Evolutionary conservation across 345 rosid genomes (phyloP).

Genomic region (Boechera divaricarpa): DNA sequence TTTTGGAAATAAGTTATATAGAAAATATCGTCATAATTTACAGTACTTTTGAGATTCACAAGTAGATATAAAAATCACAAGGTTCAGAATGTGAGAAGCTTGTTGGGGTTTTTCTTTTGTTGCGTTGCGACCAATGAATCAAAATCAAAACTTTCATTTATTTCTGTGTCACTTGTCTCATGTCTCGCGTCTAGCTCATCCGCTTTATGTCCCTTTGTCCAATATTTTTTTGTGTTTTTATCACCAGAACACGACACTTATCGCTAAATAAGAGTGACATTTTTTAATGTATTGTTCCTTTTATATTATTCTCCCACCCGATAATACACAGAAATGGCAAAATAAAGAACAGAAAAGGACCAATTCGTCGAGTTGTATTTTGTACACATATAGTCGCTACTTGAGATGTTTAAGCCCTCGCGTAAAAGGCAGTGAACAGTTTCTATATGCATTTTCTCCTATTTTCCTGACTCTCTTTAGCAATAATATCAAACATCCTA

Average conservation of each 20-base stretch:
- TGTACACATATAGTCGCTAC: constrained; percentile 9
- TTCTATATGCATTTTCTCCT: neutral
- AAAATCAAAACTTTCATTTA: constrained; percentile 17
- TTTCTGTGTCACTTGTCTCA: constrained; percentile 6
- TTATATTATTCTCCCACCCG: neutral
- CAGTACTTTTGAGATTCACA: neutral
- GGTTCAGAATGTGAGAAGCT: constrained; percentile 15
- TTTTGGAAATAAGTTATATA: neutral
- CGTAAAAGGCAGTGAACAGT: constrained; percentile 1
- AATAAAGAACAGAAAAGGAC: constrained; percentile 21
- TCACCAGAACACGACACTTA: constrained; percentile 23
- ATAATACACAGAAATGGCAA: neutral
- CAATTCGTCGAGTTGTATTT: constrained; percentile 31
- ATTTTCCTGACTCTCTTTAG: neutral
- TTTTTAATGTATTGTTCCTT: constrained; percentile 7
- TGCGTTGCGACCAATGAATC: constrained; percentile 34
- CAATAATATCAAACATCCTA: constrained; percentile 6
- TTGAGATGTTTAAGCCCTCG: constrained; percentile 25
- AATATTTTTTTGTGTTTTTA: constrained; percentile 8
- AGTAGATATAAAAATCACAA: neutral
- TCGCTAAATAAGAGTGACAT: constrained; percentile 4
- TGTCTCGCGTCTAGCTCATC: constrained; percentile 10
- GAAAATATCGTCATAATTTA: neutral
- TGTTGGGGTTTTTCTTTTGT: constrained; percentile 32
- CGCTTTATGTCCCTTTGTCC: constrained; percentile 19